Evolutionary conservation across 306 rosid genomes (phyloP), one percentile per base, ranked within the genome.

Genomic region (Glycine soja): DNA sequence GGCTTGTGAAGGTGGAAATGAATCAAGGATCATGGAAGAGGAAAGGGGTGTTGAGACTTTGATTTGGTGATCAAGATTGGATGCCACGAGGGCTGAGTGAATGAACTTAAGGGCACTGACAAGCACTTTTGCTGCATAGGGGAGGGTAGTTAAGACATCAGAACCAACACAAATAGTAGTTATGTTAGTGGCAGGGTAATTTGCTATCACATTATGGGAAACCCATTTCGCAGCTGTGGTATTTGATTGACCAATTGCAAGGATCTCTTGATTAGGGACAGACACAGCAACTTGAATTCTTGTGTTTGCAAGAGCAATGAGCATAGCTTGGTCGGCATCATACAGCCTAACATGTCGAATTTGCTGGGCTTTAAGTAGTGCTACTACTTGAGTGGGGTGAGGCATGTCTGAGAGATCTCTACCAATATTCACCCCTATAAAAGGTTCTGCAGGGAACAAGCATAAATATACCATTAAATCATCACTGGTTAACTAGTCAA

Each of bases 1-100:
- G 64, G 97, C 97, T 85, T 93, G 97, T n/a, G 95, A 93, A 69
- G 97, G 97, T 0, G 97, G 97, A 77, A 93, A 93, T 0, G 97
- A 93, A 64, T 93, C 97, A 8, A 93, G 94, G 86, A 93, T 93
- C 58, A 91, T 79, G 2, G 90, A 87, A 72, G 97, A 93, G 19
- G 97, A 78, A 77, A 91, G 85, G 9, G 97, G 93, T 2, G 96
- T 89, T 2, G 97, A 91, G 30, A 93, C 89, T 88, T 93, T 93
- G 50, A 93, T 85, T 70, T 89, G 91, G 58, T 86, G 86, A 77
- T 93, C 95, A 0, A 93, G 90, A 85, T 93, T 93, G 4, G 97
- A 87, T 12, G 97, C 95, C 19, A 91, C 85, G 0, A 93, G 91
- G 43, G 95, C 96, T 0, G 94, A 91, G 32, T 93, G 92, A 70